Evolutionary conservation across 2,329 filamentous ascomycete genomes (phyloP), one percentile per base, ranked within the genome.

Genomic region (Dactylonectria macrodidyma): DNA sequence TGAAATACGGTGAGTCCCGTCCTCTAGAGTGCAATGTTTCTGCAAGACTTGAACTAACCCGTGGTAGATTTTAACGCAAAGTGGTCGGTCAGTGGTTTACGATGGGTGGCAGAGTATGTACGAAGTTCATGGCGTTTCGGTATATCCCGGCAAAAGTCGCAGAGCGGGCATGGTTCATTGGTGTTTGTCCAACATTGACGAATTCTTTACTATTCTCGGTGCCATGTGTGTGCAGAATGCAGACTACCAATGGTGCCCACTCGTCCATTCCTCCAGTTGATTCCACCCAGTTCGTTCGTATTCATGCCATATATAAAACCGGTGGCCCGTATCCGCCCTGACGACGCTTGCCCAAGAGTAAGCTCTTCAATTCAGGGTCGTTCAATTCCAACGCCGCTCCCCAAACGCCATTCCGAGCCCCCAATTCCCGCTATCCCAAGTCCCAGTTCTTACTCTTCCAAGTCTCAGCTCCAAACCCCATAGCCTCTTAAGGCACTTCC

Each of bases 1-100:
- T 82, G 96, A 99, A 84, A 97, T 99, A 80, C 88, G 95, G 92
- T 97, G 73, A 75, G 83, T 55, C 22, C 8, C 38, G 8, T 4
- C 19, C 22, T 19, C 19, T 11, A 8, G 2, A 5, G 1, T 10
- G 5, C 5, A 33, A 22, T 8, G n/a, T 24, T 8, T 10, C 2
- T 30, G 30, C 22, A 11, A 11, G 44, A 41, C 30, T 51, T 19
- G 50, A 41, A 22, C 74, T 76, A 74, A 77, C 62, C 26, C 4
- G 10, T 5, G 6, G 8, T 64, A 82, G 81, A 73, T 82, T 82
- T 76, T 82, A 74, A 80, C 68, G 67, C 65, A n/a, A 47, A 22
- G 54, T 41, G 1, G 38, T 52, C n/a, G 1, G 38, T 52, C n/a
- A 44, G 41, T 44, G 41, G 50, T 59, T 56, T 68, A 69, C 68